These are phyloP conservation scores for Suhomyces bokatorum DNA, from an alignment of 1,139 yeast genomes.

Conservation along the genomic window DNA sequence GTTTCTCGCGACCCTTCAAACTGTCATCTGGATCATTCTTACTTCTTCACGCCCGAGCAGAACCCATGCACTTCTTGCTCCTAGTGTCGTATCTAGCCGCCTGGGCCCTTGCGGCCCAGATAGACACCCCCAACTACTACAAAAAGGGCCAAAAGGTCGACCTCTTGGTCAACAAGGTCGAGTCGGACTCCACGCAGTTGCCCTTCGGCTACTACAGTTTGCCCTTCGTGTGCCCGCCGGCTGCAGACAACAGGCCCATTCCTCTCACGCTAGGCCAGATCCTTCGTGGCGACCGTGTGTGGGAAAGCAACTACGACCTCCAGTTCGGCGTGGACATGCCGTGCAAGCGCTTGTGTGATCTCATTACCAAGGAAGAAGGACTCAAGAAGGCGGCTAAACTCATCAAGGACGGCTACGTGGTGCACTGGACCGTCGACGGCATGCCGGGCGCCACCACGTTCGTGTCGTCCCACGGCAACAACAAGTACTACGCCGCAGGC, in stretches of 20 bases:
- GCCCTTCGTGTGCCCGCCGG: constrained; percentile 80
- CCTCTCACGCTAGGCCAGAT: constrained; percentile 77
- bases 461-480: constrained; percentile 55
- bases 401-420: constrained; percentile 70
- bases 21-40: too few relatives aligned
- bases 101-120: constrained; percentile 8
- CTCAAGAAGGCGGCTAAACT: constrained; percentile 59
- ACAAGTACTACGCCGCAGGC: constrained; percentile 81
- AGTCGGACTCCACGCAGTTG: constrained; percentile 73
- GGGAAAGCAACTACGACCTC: constrained; percentile 70
- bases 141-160: constrained; percentile 64
- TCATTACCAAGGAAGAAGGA: constrained; percentile 51
- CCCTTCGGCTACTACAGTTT: constrained; percentile 77
- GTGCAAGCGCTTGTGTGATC: constrained; percentile 69
- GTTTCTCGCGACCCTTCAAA: neutral
- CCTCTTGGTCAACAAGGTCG: constrained; percentile 72
- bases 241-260: constrained; percentile 52
- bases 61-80: neutral
- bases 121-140: constrained; percentile 31
- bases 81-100: neutral
- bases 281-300: constrained; percentile 75
- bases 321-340: constrained; percentile 60
- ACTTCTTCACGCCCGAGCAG: too few relatives aligned
- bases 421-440: constrained; percentile 82
- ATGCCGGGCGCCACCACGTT: constrained; percentile 90